These are phyloP conservation scores for Elongisporangium prolatum DNA, from an alignment of 352 stramenopile species.

Conservation along the genomic window DNA sequence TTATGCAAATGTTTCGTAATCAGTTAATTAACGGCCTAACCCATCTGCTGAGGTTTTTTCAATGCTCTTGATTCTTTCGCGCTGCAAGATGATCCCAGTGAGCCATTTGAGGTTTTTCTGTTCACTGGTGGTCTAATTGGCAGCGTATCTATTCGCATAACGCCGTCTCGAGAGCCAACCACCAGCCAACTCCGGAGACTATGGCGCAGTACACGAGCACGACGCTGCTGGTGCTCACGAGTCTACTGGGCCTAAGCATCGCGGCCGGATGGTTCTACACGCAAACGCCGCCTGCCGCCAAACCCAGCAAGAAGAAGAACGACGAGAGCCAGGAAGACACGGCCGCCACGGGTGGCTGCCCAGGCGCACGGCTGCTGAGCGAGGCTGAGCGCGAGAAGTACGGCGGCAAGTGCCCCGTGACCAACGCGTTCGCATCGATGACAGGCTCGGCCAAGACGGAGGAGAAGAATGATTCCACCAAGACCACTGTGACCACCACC, in stretches of 20 bases:
- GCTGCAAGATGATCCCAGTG: too few relatives aligned
- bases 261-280: slow-evolving; percentile 55
- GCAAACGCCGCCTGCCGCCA: slow-evolving; percentile 19
- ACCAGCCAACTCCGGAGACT: slow-evolving; percentile 2
- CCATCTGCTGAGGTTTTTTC: too few relatives aligned
- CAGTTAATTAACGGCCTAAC: too few relatives aligned
- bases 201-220: slow-evolving; percentile 35
- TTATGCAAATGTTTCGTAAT: too few relatives aligned
- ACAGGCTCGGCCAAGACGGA: slow-evolving; percentile 1
- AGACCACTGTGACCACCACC: slow-evolving; percentile 8
- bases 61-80: too few relatives aligned
- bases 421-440: slow-evolving; percentile 18
- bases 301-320: slow-evolving; percentile 13
- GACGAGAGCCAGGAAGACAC: slow-evolving; percentile 11
- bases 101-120: too few relatives aligned
- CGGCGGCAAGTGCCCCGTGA: slow-evolving; percentile 35
- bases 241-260: slow-evolving; percentile 54
- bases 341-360: slow-evolving; percentile 11
- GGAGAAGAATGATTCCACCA: slow-evolving; percentile 8
- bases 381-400: slow-evolving; percentile 28
- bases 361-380: slow-evolving; percentile 21
- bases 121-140: too few relatives aligned
- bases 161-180: slow-evolving; percentile 1
- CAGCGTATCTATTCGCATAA: too few relatives aligned
- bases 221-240: slow-evolving; percentile 52